Evolutionary conservation across 495 filamentous ascomycete species (phyloP).

Genomic region (Hyaloscypha hepaticicola): DNA sequence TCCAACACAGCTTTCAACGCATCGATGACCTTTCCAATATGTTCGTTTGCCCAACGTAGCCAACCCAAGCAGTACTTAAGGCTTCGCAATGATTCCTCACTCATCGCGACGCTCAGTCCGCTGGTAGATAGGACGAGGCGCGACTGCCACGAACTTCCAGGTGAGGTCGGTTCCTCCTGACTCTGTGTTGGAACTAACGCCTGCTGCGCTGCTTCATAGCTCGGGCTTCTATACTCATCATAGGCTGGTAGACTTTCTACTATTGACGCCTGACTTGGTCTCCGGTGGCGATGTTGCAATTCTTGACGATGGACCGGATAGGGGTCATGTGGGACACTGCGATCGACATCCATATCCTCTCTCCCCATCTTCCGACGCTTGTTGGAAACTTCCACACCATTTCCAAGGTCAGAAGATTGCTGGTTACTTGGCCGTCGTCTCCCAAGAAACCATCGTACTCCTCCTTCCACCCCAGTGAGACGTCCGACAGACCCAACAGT

Average conservation of each 20-base stretch:
- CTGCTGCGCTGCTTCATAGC: constrained; percentile 53
- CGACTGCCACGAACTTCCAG: constrained; percentile 59
- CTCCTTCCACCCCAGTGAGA: constrained; percentile 79
- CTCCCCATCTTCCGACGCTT: constrained; percentile 63
- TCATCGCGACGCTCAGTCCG: constrained; percentile 82
- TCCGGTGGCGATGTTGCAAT: constrained; percentile 35
- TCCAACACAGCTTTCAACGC: constrained; percentile 69
- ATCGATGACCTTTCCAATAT: constrained; percentile 65
- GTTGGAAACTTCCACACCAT: constrained; percentile 45
- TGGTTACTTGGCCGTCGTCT: constrained; percentile 43
- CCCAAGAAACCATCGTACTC: constrained; percentile 73
- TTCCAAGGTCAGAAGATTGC: constrained; percentile 40
- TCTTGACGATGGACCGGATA: constrained; percentile 33
- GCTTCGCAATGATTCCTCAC: constrained; percentile 73
- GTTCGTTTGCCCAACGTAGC: constrained; percentile 74
- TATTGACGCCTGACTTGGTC: constrained; percentile 36
- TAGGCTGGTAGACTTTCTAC: constrained; percentile 76
- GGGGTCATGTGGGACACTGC: constrained; percentile 45
- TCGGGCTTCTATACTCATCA: constrained; percentile 70
- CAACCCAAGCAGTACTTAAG: constrained; percentile 75
- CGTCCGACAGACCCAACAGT: constrained; percentile 78
- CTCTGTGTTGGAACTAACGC: constrained; percentile 24
- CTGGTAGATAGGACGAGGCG: constrained; percentile 81
- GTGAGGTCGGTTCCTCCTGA: constrained; percentile 36
- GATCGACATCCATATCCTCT: constrained; percentile 21